Evolutionary conservation across 2,329 filamentous ascomycete species (phyloP).

Genomic region (Biscogniauxia mediterranea): DNA sequence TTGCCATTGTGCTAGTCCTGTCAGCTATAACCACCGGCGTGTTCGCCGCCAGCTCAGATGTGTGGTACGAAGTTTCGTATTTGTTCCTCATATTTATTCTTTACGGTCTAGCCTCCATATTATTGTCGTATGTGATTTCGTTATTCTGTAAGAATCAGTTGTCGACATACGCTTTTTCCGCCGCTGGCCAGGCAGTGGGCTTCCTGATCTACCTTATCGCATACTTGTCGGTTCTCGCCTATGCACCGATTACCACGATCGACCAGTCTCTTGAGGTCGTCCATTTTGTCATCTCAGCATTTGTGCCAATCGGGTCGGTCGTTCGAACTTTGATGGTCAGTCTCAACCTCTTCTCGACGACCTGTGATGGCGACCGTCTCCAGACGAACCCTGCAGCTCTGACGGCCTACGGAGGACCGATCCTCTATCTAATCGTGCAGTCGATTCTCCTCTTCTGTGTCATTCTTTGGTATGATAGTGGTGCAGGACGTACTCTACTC

Average conservation of each 20-base stretch:
- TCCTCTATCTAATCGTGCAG: conserved; percentile 78
- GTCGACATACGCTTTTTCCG: conserved; percentile 79
- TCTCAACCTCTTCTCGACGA: conserved; percentile 79
- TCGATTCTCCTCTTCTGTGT: conserved; percentile 67
- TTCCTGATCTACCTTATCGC: conserved; percentile 71
- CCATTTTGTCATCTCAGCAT: conserved; percentile 70
- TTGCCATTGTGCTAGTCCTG: conserved; percentile 66
- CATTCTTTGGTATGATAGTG: conserved; percentile 79
- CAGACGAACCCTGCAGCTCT: conserved; percentile 69
- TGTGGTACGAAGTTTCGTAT: conserved; percentile 79
- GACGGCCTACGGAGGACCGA: conserved; percentile 76
- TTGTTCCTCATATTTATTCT: conserved; percentile 78
- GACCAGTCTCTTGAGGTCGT: conserved; percentile 66
- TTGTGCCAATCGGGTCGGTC: conserved; percentile 76
- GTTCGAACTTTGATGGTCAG: conserved; percentile 72
- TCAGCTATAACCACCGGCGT: conserved; percentile 67
- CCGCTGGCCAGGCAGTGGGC: conserved; percentile 70
- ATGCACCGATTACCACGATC: conserved; percentile 66
- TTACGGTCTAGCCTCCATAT: conserved; percentile 74
- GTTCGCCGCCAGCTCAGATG: conserved; percentile 60
- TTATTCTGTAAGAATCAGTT: conserved; percentile 77
- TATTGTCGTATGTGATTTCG: conserved; percentile 79
- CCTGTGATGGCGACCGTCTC: conserved; percentile 65
- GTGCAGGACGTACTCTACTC: conserved; percentile 55
- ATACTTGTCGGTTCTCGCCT: conserved; percentile 72